Percentiles rank a stretch among this genome's conserved stretches.
phyloP scores from a whole-genome alignment of 352 stramenopile genomes.

The Phytophthora hibernalis region DNA sequence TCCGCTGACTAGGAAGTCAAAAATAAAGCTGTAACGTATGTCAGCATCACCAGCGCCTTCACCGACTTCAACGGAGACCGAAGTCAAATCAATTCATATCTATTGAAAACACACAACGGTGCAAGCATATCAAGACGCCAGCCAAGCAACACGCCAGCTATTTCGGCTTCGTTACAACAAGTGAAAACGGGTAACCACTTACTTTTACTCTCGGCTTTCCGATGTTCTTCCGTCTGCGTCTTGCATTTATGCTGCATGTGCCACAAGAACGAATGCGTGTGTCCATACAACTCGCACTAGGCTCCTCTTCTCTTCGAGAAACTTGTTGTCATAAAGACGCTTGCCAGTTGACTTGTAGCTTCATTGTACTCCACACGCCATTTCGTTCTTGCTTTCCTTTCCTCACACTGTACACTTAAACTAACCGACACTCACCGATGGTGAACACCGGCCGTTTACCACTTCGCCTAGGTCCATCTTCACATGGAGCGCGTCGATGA shows the following conservation, averaged over 20 bases:
- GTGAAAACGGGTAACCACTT: conserved; percentile 19
- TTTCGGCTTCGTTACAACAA: conserved; percentile 11
- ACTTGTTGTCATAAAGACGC: conserved; percentile 26
- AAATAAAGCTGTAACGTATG: conserved; percentile 36
- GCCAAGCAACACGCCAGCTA: conserved; percentile 8
- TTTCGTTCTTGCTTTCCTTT: conserved; percentile 45
- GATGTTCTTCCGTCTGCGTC: conserved; percentile 6
- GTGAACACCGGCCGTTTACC: conserved; percentile 26
- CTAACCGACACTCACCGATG: conserved; percentile 35
- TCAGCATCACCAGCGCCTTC: conserved; percentile 2
- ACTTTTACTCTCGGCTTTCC: conserved; percentile 33
- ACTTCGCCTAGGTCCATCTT: conserved; percentile 24
- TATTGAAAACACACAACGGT: conserved; percentile 34
- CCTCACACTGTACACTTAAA: conserved; percentile 52
- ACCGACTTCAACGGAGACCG: background rate
- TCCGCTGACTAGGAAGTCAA: conserved; percentile 21
- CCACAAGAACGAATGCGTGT: conserved; percentile 30
- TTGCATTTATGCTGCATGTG: conserved; percentile 26
- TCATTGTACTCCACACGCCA: conserved; percentile 51
- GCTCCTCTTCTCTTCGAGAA: conserved; percentile 44
- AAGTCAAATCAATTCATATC: conserved; percentile 12
- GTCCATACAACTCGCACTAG: conserved; percentile 26
- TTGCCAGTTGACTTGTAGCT: conserved; percentile 43
- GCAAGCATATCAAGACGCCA: conserved; percentile 4
- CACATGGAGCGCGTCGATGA: conserved; percentile 18